Conservation (phyloP, 192 early-diverging fungal species). For the Powellomyces hirtus region DNA sequence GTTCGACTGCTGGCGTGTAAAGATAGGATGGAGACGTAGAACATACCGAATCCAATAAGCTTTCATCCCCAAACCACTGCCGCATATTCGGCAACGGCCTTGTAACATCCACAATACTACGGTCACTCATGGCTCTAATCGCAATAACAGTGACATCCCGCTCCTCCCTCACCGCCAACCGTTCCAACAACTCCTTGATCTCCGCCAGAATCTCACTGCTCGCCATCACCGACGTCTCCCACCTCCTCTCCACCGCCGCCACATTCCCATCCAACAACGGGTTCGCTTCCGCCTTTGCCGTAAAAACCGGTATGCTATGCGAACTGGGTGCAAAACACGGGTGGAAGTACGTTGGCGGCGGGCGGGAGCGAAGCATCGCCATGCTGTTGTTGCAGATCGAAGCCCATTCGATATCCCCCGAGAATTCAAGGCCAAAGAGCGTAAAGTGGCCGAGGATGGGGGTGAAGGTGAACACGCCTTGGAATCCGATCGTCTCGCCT, state of each 20-base stretch:
- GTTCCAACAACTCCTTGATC: constrained; percentile 1
- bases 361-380: neutral
- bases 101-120: neutral
- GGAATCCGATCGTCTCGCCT: constrained; percentile 31
- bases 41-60: neutral
- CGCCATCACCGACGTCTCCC: constrained; percentile 9
- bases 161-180: too few species aligned
- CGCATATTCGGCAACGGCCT: neutral
- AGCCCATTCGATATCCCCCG: neutral
- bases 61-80: neutral
- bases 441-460: constrained; percentile 28
- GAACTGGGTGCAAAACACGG: constrained; percentile 38
- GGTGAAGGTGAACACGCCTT: constrained; percentile 33
- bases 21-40: too few species aligned
- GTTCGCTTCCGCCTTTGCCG: neutral
- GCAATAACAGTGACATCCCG: neutral
- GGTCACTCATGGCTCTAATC: neutral
- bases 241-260: constrained; percentile 10
- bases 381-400: neutral
- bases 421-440: constrained; percentile 25
- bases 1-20: too few species aligned
- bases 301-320: constrained; percentile 32
- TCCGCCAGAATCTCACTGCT: neutral
- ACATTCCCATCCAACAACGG: neutral
- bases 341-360: constrained; percentile 21